A percentile compares a stretch with the other conserved stretches of the same genome.
These are phyloP conservation scores for Chlorella sorokiniana DNA, from an alignment of 139 green algal genomes.

Conservation along the genomic window DNA sequence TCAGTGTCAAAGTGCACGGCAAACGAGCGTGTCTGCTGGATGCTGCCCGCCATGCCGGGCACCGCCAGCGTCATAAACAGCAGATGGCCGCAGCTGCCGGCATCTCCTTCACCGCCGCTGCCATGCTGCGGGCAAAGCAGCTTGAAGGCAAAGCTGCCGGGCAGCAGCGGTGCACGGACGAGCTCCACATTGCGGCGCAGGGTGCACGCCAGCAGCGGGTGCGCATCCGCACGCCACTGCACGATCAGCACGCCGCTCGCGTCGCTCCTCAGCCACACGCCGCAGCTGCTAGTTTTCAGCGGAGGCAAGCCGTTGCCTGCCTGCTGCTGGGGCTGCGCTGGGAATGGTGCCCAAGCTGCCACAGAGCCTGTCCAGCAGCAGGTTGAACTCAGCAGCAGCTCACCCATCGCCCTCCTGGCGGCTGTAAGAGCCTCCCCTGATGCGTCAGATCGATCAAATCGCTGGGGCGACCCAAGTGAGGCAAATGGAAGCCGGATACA, in stretches of 20 bases:
- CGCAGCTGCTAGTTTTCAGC: constrained; percentile 4
- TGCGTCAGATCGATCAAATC: too few species aligned
- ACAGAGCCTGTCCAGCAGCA: constrained; percentile 2
- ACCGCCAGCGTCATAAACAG: neutral
- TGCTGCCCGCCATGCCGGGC: neutral
- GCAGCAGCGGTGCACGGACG: constrained; percentile 2
- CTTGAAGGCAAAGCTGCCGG: neutral
- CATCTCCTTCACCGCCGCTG: neutral
- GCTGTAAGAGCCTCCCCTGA: too few species aligned
- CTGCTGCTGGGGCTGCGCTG: neutral
- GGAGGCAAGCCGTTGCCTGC: neutral
- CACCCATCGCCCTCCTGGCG: too few species aligned
- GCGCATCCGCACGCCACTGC: neutral
- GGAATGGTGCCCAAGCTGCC: constrained; percentile 24
- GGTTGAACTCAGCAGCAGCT: neutral
- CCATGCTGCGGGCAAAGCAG: constrained; percentile 13
- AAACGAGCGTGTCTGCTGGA: neutral
- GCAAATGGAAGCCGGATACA: too few species aligned
- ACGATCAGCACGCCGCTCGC: constrained; percentile 6
- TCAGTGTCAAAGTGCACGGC: constrained; percentile 11
- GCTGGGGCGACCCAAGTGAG: too few species aligned
- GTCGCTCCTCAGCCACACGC: constrained; percentile 22
- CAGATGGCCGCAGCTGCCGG: constrained; percentile 11
- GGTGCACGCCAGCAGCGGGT: constrained; percentile 18
- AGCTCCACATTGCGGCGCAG: constrained; percentile 7